Conservation (phyloP, 768 basidiomycete genomes). For the Phanerochaete sordida region DNA sequence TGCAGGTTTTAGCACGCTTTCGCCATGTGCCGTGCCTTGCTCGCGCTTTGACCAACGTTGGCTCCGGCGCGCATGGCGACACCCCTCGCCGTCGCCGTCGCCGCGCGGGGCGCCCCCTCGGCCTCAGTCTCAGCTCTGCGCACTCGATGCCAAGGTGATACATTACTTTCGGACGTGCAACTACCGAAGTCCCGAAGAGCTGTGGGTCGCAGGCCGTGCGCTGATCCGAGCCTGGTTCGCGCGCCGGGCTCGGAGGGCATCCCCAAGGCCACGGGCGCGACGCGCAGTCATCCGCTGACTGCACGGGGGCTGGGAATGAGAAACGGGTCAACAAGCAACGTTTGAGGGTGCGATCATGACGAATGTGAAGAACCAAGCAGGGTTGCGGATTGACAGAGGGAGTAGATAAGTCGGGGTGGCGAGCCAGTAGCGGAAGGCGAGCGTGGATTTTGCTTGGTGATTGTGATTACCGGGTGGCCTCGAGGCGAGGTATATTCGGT, state of each 20-base stretch:
- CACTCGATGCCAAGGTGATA: neutral
- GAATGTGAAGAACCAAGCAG: neutral
- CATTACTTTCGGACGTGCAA: neutral
- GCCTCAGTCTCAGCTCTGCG: neutral
- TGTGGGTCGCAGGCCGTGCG: neutral
- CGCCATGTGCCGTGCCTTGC: neutral
- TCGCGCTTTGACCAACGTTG: neutral
- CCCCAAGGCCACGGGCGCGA: no score
- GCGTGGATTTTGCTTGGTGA: constrained; percentile 8
- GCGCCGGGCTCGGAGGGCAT: neutral
- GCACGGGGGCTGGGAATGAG: no score
- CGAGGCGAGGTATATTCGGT: neutral
- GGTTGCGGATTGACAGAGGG: neutral
- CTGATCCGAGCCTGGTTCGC: neutral
- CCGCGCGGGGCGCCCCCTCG: neutral
- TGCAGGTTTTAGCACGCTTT: neutral
- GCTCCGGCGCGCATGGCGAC: neutral
- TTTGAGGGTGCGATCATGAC: constrained; percentile 6
- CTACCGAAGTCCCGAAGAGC: neutral
- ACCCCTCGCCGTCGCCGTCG: neutral
- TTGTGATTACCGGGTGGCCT: neutral
- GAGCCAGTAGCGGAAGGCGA: neutral
- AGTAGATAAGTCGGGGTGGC: constrained; percentile 3
- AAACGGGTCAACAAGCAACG: no score
- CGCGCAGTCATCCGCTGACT: no score